phyloP scores from a whole-genome alignment of 192 early-diverging fungal species.

The Backusella liffmaniae region DNA sequence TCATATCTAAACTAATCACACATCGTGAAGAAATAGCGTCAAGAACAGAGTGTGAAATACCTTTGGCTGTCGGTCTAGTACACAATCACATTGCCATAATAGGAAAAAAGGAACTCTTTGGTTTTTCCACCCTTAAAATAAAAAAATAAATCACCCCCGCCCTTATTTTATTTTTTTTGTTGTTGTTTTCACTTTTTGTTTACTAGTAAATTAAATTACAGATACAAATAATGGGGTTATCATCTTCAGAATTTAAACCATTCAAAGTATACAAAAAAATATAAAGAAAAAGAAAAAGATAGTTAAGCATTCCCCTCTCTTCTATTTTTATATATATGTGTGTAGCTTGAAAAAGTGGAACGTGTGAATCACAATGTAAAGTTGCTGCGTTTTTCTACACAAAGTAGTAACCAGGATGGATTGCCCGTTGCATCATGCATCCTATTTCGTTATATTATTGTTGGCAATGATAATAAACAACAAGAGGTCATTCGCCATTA shows the following conservation, averaged over 20 bases:
- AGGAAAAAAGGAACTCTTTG: not conserved
- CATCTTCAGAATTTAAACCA: not conserved
- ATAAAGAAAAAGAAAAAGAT: not conserved
- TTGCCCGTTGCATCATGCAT: slow-evolving; percentile 74
- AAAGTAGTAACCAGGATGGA: slow-evolving; percentile 55
- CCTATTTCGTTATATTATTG: slow-evolving; percentile 64
- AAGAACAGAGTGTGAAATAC: too few relatives aligned
- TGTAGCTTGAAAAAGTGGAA: slow-evolving; percentile 37
- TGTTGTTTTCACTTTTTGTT: not conserved
- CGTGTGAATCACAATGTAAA: slow-evolving; percentile 72
- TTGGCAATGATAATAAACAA: slow-evolving; percentile 58
- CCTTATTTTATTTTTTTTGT: not conserved
- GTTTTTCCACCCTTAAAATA: not conserved
- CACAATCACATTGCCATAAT: not conserved
- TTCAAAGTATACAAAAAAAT: not conserved
- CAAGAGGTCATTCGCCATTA: slow-evolving; percentile 68
- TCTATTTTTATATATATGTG: not conserved
- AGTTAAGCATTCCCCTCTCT: too few relatives aligned
- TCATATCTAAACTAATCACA: too few relatives aligned
- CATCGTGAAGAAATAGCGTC: too few relatives aligned
- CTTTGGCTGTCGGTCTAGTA: too few relatives aligned
- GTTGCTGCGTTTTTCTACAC: slow-evolving; percentile 59
- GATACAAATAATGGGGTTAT: not conserved
- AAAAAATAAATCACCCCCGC: not conserved
- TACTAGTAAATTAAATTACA: not conserved